Conservation (phyloP, 768 basidiomycete species). For the Trametopsis cervina region DNA sequence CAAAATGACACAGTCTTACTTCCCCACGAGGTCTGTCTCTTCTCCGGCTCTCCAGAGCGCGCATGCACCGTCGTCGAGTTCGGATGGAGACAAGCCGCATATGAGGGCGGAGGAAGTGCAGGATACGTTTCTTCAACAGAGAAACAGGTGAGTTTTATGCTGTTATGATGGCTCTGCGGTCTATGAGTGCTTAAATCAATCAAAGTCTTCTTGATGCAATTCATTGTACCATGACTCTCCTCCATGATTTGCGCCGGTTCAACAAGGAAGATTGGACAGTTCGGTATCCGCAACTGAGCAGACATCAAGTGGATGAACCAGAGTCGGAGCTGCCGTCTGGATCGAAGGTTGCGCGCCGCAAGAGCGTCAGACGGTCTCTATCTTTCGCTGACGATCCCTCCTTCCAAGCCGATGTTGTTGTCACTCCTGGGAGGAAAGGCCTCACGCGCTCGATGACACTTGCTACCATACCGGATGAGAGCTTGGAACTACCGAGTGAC, state of each 20-base stretch:
- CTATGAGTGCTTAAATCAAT: not conserved
- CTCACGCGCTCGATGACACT: slow-evolving; percentile 55
- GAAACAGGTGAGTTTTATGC: slow-evolving; percentile 51
- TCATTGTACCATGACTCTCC: slow-evolving; percentile 58
- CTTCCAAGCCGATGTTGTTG: slow-evolving; percentile 57
- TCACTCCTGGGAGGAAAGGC: slow-evolving; percentile 42
- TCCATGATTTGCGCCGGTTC: slow-evolving; percentile 68
- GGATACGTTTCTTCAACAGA: slow-evolving; percentile 67
- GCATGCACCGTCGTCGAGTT: slow-evolving; percentile 12
- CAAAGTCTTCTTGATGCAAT: slow-evolving; percentile 72
- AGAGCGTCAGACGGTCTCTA: slow-evolving; percentile 55
- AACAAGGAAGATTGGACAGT: slow-evolving; percentile 86
- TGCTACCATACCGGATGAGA: slow-evolving; percentile 41
- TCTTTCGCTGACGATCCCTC: slow-evolving; percentile 83
- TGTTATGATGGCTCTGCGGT: not conserved
- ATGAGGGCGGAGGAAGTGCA: slow-evolving; percentile 66
- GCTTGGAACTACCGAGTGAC: slow-evolving; percentile 28
- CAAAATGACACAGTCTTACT: slow-evolving; percentile 24
- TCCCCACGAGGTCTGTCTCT: slow-evolving; percentile 14
- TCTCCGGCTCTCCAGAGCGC: slow-evolving; percentile 9
- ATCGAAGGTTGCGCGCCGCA: slow-evolving; percentile 29
- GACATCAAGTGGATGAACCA: slow-evolving; percentile 24
- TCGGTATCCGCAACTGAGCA: slow-evolving; percentile 73
- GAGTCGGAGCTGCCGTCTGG: slow-evolving; percentile 20
- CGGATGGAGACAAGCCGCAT: slow-evolving; percentile 18